Base-by-base conservation (phyloP, 1,284 basidiomycete genomes). In the Singerocomus inundabilis region DNA sequence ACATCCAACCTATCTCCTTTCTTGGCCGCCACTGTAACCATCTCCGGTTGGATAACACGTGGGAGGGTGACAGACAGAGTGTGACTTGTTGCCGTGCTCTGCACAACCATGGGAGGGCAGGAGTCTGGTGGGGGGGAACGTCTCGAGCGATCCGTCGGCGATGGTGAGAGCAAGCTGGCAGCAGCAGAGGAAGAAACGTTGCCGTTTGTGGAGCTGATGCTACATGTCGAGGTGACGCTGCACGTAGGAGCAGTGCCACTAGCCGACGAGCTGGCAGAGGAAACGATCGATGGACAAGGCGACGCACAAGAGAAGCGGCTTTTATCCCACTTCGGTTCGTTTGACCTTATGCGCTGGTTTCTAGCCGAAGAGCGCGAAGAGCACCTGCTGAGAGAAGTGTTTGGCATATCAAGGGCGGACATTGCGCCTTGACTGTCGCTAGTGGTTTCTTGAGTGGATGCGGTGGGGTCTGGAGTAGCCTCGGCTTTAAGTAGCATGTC, bases 11-110 rank as follows among this genome's bases (percentile, higher is more conserved):
- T 74, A 56, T 78, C 75, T 4, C 78, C 79, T 53, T 73, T 77
- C 55, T 77, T 76, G 29, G 73, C 80, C 21, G 73, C 72, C 34
- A 81, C 70, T 1, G 79, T 81, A 15, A 81, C 74, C 79, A 82
- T 81, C 57, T 81, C 79, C 1, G 77, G 72, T 54, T 72, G 68
- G 44, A 79, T 75, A 16, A 63, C 65, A 46, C 57, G 61, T 16
- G 77, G 76, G 25, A 81, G 72, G 38, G 67, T 61, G 15, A 80
- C 72, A 1, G 67, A 69, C 6, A 66, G 51, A 24, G 44, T 69
- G 59, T 79, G 68, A 45, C 53, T 64, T 29, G 60, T 52, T 4
- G 64, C 54, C 18, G 70, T 70, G 39, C 73, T 69, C 31, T 69
- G 60, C 36, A 75, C 61, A 21, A 64, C 55, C 69, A 79, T 71